These are phyloP conservation scores for Borealophlyctis nickersoniae DNA, from an alignment of 192 early-diverging fungal genomes.

Conservation along the genomic window DNA sequence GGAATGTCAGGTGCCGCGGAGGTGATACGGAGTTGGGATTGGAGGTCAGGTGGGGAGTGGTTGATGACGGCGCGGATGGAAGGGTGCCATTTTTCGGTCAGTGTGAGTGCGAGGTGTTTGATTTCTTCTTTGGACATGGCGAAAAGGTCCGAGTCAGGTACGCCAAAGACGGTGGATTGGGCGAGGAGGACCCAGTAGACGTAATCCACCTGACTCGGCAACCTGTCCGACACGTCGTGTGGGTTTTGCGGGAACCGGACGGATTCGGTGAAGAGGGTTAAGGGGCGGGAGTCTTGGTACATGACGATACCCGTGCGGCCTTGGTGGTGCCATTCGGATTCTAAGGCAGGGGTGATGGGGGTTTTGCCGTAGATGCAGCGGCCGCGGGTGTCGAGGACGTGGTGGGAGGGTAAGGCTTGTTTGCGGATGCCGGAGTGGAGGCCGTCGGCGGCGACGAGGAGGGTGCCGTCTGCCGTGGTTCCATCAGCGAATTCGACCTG, in stretches of 20 bases:
- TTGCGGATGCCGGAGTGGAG: not conserved
- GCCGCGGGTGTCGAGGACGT: not conserved
- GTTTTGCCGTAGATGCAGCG: constrained; percentile 5
- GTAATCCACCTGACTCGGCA: not conserved
- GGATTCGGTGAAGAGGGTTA: constrained; percentile 8
- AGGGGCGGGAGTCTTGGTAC: constrained; percentile 1
- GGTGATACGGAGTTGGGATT: not conserved
- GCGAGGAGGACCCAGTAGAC: constrained; percentile 10
- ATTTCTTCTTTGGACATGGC: not conserved
- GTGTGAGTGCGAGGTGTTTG: not conserved
- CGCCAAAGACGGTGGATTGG: not conserved
- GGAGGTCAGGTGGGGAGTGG: not conserved
- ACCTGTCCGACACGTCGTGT: not conserved
- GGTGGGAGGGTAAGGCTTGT: not conserved
- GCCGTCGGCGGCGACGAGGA: constrained; percentile 13
- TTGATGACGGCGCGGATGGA: not conserved
- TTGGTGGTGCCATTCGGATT: not conserved
- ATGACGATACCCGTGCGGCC: not conserved
- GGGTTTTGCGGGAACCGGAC: constrained; percentile 3
- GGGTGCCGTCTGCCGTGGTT: not conserved
- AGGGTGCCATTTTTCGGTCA: not conserved
- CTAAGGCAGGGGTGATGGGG: not conserved
- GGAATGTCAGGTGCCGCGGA: not conserved
- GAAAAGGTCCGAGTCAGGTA: not conserved
- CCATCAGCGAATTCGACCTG: not conserved